A percentile compares a stretch with the other conserved stretches of the same genome.
These are phyloP conservation scores for Amylocystis lapponica DNA, from an alignment of 768 basidiomycete genomes.

Conservation along the genomic window DNA sequence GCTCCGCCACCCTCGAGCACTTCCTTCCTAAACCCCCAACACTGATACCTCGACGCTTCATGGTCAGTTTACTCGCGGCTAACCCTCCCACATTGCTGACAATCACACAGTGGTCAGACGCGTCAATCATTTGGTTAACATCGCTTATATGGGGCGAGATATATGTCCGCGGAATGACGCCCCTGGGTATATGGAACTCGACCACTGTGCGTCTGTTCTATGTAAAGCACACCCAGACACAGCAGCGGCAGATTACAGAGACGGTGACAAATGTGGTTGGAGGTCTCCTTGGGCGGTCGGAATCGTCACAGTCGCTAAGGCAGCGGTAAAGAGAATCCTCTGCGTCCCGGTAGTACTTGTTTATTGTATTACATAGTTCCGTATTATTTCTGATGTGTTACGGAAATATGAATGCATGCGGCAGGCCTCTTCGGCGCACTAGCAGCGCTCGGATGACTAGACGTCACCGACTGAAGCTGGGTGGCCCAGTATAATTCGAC, in stretches of 20 bases:
- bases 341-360: neutral
- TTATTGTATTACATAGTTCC: neutral
- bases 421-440: neutral
- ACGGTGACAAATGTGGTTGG: slow-evolving; percentile 79
- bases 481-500: too few relatives aligned
- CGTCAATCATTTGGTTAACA: slow-evolving; percentile 87
- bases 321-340: slow-evolving; percentile 7
- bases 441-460: neutral
- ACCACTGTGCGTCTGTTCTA: slow-evolving; percentile 88
- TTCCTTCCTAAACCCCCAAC: slow-evolving; percentile 70
- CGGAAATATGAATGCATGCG: neutral
- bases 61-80: slow-evolving; percentile 43
- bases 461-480: too few relatives aligned
- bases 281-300: slow-evolving; percentile 53
- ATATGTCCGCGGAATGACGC: slow-evolving; percentile 85
- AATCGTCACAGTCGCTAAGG: slow-evolving; percentile 22
- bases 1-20: slow-evolving; percentile 59
- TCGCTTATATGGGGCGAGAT: slow-evolving; percentile 95
- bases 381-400: too few relatives aligned
- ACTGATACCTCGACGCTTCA: slow-evolving; percentile 65
- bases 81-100: slow-evolving; percentile 8
- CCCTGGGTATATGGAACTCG: slow-evolving; percentile 84
- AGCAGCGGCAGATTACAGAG: slow-evolving; percentile 68
- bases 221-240: slow-evolving; percentile 76
- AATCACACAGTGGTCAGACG: slow-evolving; percentile 81